phyloP scores from a whole-genome alignment of 2,329 filamentous ascomycete species.

The Fonsecaea monophora region DNA sequence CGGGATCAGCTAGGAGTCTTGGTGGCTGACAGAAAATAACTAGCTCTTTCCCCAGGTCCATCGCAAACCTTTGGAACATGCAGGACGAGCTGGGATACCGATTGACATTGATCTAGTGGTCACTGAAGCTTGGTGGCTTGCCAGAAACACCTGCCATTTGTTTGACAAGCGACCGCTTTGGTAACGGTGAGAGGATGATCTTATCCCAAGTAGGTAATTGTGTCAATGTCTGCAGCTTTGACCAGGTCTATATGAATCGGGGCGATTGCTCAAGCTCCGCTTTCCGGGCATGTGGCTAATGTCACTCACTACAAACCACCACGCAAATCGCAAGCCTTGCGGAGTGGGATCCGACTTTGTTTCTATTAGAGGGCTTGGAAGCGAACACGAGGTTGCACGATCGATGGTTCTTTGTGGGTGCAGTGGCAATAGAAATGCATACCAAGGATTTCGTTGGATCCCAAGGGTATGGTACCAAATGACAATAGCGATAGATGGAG shows the following conservation, averaged over 20 bases:
- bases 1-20: background rate
- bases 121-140: background rate
- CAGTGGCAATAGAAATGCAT: slow-evolving; percentile 1
- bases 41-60: background rate
- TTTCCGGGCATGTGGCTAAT: background rate
- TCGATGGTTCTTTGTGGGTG: background rate
- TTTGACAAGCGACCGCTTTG: background rate
- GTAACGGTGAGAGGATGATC: background rate
- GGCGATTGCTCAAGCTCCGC: background rate
- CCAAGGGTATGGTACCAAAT: slow-evolving; percentile 13
- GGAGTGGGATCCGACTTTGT: background rate
- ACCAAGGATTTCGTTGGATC: background rate
- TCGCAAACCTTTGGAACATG: background rate
- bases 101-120: background rate
- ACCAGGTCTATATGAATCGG: background rate
- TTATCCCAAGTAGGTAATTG: background rate
- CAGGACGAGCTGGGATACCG: background rate
- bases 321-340: background rate
- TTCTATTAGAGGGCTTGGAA: background rate
- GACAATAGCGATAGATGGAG: slow-evolving; percentile 2
- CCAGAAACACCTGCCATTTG: background rate
- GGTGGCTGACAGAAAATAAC: background rate
- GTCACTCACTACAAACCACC: background rate
- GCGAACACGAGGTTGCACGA: slow-evolving; percentile 6
- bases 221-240: background rate